Evolutionary conservation across 164 flowering plant genomes (phyloP), one percentile per base, ranked within the genome.

Genomic region (Magnolia kwangsiensis): DNA sequence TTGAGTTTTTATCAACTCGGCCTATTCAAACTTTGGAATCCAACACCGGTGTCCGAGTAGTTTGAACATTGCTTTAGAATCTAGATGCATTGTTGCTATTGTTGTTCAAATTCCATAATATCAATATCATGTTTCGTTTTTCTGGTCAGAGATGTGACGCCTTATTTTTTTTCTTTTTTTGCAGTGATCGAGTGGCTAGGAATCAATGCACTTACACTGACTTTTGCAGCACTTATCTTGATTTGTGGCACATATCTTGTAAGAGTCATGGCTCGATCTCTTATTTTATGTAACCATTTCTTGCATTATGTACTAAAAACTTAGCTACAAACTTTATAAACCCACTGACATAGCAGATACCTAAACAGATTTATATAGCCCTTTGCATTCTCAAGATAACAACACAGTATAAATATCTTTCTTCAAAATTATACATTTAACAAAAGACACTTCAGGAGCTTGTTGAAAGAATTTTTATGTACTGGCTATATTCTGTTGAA

Each of bases 211-310:
- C 8, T 87, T 31, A 80, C 95, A 10, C 18, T 85, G 76, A 73
- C 65, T 18, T 51, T 85, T 21, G 80, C 87, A 69, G 84, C 76
- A 19, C 50, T 89, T 27, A 61, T 78, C 51, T 69, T 91, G 72
- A 85, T 89, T 72, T 13, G 82, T 58, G 95, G 91, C 50, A 78
- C 89, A 76, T 95, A 93, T 83, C 83, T 93, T 78, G 99, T 95
- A 88, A 92, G 99, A 74, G 74, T 71, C 71, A 24, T 20, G 1
- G 29, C 74, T 51, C 63, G 51, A 50, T 5, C 20, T 50, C 8
- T 9, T 23, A 59, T 23, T 74, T 76, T 1, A 23, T 10, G 11
- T 29, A 3, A 55, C 27, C 24, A 64, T 21, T 73, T n/a, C 61
- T 55, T 55, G 64, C 61, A 63, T 71, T 37, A 18, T 24, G 50